Percentiles rank a stretch among this genome's conserved stretches.
phyloP scores from a whole-genome alignment of 768 basidiomycete genomes.

The Lactarius psammicola region DNA sequence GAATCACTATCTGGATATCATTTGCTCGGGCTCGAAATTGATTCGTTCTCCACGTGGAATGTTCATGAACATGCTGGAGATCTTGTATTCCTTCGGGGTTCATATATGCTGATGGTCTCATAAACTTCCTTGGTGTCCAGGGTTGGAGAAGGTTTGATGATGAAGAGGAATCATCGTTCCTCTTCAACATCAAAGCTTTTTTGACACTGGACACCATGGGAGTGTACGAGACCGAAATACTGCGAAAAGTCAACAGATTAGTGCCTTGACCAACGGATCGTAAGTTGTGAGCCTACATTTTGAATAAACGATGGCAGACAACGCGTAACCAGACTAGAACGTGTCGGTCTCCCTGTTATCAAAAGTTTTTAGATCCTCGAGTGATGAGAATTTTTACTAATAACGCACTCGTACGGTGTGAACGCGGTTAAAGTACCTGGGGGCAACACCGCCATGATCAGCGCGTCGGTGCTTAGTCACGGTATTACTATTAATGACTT shows the following conservation, averaged over 20 bases:
- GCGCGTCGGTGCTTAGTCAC: not conserved
- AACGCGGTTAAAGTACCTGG: not conserved
- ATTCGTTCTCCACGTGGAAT: not conserved
- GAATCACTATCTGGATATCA: no score
- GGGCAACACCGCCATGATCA: not conserved
- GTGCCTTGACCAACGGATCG: not conserved
- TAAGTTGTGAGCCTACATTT: not conserved
- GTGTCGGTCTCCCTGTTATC: not conserved
- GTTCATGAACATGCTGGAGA: not conserved
- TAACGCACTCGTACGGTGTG: not conserved
- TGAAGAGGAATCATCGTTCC: not conserved
- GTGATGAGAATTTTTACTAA: not conserved
- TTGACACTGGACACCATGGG: not conserved
- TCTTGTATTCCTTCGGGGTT: not conserved
- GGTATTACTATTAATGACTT: no score
- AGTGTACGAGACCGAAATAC: not conserved
- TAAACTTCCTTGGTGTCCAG: not conserved
- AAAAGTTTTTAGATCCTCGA: no score
- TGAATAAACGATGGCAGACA: not conserved
- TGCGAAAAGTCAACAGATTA: not conserved
- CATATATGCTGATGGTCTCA: not conserved
- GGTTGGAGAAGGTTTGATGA: not conserved
- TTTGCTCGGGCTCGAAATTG: not conserved
- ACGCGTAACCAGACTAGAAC: not conserved
- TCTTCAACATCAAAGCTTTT: not conserved